Evolutionary conservation across 2,329 filamentous ascomycete genomes (phyloP), one percentile per base, ranked within the genome.

Genomic region (Phialophora expanda): DNA sequence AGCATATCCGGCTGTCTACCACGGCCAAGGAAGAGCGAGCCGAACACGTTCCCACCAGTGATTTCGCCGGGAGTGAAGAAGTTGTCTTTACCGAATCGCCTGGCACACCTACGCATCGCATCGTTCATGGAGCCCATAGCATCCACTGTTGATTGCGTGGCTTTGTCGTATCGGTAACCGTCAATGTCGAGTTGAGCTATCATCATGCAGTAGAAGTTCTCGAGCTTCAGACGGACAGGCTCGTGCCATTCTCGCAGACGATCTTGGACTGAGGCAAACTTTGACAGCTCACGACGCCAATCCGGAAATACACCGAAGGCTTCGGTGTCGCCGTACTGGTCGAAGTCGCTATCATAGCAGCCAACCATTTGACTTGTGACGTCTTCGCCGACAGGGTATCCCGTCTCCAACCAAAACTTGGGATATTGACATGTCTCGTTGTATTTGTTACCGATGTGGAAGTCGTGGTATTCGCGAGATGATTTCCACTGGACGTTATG

Each of bases 231-330:
- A 34, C 83, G 77, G 0, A 89, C 87, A 12, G 82, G 82, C 2
- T 85, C 84, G 28, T 82, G 72, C 87, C 87, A 90, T 71, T 89
- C 87, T 60, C 87, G 83, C 2, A 90, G 78, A 73, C 87, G 86
- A 75, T 90, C 87, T 75, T 90, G 87, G 0, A 89, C 87, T 50
- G 84, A 87, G 56, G 86, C 86, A 75, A 89, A 90, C 70, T 89
- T 89, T 22, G 86, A 83, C 50, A 89, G 79, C 73, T 89, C 85
- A 73, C 86, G 84, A 71, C 87, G 78, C 84, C 85, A 89, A 72
- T 89, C 85, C 0, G 86, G 84, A 65, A 84, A 88, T 14, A 86
- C 83, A 69, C 87, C 87, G 70, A 89, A 88, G 48, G 86, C 86
- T 73, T 86, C 85, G 26, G 84, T 84, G 69, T 89, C 86, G 60